Evolutionary conservation across 306 rosid genomes (phyloP).

Genomic region (Inga oerstediana): DNA sequence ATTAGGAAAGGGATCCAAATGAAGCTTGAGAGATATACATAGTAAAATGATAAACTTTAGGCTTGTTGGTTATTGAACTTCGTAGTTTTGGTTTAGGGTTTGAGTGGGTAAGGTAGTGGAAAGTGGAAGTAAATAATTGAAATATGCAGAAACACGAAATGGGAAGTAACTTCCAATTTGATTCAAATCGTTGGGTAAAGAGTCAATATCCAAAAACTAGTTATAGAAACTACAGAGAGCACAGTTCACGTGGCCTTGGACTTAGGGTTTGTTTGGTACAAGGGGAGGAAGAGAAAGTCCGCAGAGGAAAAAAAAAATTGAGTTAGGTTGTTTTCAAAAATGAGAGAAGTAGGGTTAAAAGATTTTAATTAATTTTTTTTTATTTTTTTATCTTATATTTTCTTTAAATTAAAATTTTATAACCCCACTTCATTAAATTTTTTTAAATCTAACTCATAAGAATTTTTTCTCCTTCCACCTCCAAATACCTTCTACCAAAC

Average conservation of each 20-base stretch:
- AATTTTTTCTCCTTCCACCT: fast-evolving
- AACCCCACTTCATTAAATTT: too few relatives aligned
- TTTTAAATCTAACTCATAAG: too few relatives aligned
- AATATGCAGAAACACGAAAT: constrained; percentile 32
- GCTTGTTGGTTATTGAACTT: constrained; percentile 13
- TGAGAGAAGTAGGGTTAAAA: too few relatives aligned
- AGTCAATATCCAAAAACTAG: constrained; percentile 29
- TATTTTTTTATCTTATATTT: too few relatives aligned
- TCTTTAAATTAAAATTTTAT: too few relatives aligned
- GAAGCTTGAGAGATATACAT: constrained; percentile 2
- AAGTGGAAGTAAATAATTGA: constrained; percentile 31
- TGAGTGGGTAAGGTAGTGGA: neutral
- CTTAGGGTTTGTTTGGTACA: neutral
- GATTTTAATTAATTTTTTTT: too few relatives aligned
- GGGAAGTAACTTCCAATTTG: constrained; percentile 32
- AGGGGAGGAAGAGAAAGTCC: neutral
- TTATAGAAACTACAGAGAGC: constrained; percentile 1
- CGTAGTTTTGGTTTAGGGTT: constrained; percentile 20
- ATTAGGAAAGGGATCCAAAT: neutral
- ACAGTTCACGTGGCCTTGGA: neutral
- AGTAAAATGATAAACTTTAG: constrained; percentile 1
- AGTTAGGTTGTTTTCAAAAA: too few relatives aligned
- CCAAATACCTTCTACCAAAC: too few relatives aligned
- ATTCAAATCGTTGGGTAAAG: constrained; percentile 26
- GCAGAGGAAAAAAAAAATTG: too few relatives aligned